Percentiles rank a stretch among this genome's conserved stretches.
phyloP scores from a whole-genome alignment of 2,329 filamentous ascomycete genomes.

The Penicillium rolfsii region DNA sequence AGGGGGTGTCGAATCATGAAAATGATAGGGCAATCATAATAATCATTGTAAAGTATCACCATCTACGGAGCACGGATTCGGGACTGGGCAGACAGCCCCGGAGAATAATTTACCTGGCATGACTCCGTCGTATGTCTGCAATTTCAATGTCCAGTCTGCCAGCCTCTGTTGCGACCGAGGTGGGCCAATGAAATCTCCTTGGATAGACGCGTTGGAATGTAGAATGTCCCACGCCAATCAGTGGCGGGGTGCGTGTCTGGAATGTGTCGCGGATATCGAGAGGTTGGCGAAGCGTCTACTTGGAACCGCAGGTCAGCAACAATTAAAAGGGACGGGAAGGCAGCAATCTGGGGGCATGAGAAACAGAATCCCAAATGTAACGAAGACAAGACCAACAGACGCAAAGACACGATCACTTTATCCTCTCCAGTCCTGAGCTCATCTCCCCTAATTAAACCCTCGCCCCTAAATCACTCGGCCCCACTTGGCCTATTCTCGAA shows the following conservation, averaged over 20 bases:
- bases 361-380: background rate
- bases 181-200: slow-evolving; percentile 13
- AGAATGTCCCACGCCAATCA: slow-evolving; percentile 27
- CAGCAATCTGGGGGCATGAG: background rate
- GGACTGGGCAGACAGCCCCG: slow-evolving; percentile 4
- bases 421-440: slow-evolving; percentile 2
- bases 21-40: too few relatives aligned
- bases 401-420: background rate
- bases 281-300: slow-evolving; percentile 21
- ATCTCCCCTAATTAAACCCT: slow-evolving; percentile 15
- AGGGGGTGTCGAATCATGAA: slow-evolving; percentile 1
- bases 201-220: slow-evolving; percentile 28
- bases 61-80: background rate
- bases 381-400: slow-evolving; percentile 1
- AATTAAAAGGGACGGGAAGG: slow-evolving; percentile 23
- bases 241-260: slow-evolving; percentile 24
- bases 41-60: background rate
- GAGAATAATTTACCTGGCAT: slow-evolving; percentile 16
- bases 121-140: background rate
- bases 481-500: slow-evolving; percentile 17
- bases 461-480: slow-evolving; percentile 3
- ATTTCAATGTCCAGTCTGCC: slow-evolving; percentile 13
- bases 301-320: background rate
- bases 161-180: slow-evolving; percentile 17
- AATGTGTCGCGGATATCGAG: slow-evolving; percentile 22